A percentile compares a stretch with the other conserved stretches of the same genome.
Evolutionary conservation across 2,329 filamentous ascomycete species (phyloP).

Genomic region (Penicillium palitans): DNA sequence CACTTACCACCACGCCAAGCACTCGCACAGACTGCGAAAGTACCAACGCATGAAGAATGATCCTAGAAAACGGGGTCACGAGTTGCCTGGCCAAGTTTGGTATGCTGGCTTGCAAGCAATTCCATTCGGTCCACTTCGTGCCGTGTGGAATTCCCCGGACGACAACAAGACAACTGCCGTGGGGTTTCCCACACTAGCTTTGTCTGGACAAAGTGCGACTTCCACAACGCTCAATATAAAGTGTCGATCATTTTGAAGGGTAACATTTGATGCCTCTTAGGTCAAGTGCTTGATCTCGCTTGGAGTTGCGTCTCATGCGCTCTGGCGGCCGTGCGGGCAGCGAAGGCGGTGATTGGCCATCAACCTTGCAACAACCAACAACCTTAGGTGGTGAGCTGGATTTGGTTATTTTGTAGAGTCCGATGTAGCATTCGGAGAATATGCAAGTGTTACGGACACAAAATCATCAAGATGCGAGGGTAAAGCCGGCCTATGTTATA

Average conservation of each 20-base stretch:
- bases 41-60: slow-evolving; percentile 2
- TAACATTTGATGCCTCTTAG: neutral
- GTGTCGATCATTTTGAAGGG: neutral
- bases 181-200: neutral
- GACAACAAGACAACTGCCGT: neutral
- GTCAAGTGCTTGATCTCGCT: neutral
- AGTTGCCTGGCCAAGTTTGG: slow-evolving; percentile 2
- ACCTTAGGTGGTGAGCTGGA: neutral
- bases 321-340: neutral
- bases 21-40: neutral
- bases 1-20: neutral
- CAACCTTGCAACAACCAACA: neutral
- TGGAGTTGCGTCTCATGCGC: neutral
- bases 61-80: neutral
- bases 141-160: slow-evolving; percentile 5
- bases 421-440: slow-evolving; percentile 1
- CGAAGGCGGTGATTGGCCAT: slow-evolving; percentile 1
- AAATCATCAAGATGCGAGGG: neutral
- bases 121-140: neutral
- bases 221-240: neutral
- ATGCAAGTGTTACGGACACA: neutral
- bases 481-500: neutral
- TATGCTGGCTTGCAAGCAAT: slow-evolving; percentile 1
- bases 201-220: neutral
- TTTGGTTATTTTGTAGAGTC: neutral